phyloP scores from a whole-genome alignment of 257 asterid genomes.

The Solanum sejunctum region DNA sequence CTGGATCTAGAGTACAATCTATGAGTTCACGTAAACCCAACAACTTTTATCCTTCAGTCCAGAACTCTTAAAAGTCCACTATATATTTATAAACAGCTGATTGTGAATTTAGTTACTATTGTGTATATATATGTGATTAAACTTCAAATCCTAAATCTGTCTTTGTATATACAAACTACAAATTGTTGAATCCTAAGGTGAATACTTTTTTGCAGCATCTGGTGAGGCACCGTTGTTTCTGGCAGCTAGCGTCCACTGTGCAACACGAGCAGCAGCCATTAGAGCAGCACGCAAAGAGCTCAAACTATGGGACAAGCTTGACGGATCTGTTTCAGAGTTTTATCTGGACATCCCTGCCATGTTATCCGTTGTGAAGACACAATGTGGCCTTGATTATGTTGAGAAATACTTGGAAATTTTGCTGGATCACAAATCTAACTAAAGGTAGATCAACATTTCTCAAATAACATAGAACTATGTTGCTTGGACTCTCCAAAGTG shows the following conservation, averaged over 20 bases:
- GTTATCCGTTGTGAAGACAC: conserved; percentile 58
- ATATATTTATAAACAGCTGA: not conserved
- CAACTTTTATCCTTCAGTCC: not conserved
- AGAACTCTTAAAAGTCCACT: not conserved
- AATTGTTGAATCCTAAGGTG: not conserved
- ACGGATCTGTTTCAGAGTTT: conserved; percentile 30
- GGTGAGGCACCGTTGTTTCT: conserved; percentile 75
- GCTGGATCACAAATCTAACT: not conserved
- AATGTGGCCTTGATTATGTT: conserved; percentile 43
- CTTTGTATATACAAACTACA: not conserved
- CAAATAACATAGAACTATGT: not conserved
- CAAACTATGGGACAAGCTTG: conserved; percentile 35
- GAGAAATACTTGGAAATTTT: conserved; percentile 34
- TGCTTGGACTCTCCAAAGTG: not conserved
- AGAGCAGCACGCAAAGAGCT: conserved; percentile 54
- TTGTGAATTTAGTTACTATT: not conserved
- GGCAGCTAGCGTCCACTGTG: conserved; percentile 71
- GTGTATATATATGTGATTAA: not conserved
- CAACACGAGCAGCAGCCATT: conserved; percentile 64
- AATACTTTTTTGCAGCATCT: conserved; percentile 37
- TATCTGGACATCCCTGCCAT: conserved; percentile 54
- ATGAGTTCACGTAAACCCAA: too few species aligned
- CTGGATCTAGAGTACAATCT: not conserved
- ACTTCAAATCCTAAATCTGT: not conserved
- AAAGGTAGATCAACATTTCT: not conserved